A percentile compares a stretch with the other conserved stretches of the same genome.
Evolutionary conservation across 2,329 filamentous ascomycete species (phyloP).

Genomic region (Monilinia laxa): DNA sequence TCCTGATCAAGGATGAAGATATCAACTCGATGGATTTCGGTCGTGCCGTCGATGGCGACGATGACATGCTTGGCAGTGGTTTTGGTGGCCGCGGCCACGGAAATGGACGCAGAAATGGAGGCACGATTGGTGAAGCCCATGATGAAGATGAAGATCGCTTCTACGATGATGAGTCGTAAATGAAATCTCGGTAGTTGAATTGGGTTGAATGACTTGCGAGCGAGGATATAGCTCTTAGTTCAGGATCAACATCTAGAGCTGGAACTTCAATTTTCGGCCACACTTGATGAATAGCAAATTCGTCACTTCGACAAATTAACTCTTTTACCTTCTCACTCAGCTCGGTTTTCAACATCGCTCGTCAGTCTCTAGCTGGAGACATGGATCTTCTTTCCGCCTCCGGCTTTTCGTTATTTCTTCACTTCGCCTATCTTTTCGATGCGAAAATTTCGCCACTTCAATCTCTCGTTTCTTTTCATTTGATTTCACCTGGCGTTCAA

Average conservation of each 20-base stretch:
- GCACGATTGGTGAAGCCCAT: background rate
- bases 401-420: too few relatives aligned
- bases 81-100: background rate
- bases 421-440: too few relatives aligned
- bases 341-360: background rate
- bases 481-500: too few relatives aligned
- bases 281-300: background rate
- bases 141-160: background rate
- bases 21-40: background rate
- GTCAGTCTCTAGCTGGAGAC: too few relatives aligned
- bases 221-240: background rate
- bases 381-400: background rate
- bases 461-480: too few relatives aligned
- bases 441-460: too few relatives aligned
- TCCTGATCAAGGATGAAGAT: constrained; percentile 15
- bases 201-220: background rate
- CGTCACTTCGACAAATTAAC: background rate
- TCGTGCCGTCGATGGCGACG: background rate
- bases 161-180: constrained; percentile 10
- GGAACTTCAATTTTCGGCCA: background rate
- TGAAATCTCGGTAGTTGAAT: background rate
- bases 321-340: background rate
- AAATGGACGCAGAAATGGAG: background rate
- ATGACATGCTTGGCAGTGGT: constrained; percentile 6
- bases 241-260: background rate